Evolutionary conservation across 2,329 filamentous ascomycete genomes (phyloP).

Genomic region (Penicillium sp.): DNA sequence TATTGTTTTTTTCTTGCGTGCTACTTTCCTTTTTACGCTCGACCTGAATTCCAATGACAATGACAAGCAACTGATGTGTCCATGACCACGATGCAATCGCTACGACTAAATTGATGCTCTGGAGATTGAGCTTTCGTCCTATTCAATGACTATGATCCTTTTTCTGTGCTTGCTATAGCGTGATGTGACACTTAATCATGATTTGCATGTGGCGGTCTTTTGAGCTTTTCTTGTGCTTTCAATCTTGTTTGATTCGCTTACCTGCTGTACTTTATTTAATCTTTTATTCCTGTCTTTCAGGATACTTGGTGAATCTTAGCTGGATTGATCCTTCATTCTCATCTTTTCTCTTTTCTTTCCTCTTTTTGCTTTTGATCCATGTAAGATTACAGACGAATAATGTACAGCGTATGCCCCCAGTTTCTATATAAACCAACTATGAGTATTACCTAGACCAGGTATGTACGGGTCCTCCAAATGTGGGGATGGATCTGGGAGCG

Average conservation of each 20-base stretch:
- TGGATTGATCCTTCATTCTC: background rate
- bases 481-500: too few species aligned
- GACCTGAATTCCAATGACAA: background rate
- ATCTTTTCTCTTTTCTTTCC: background rate
- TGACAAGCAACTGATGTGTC: constrained; percentile 12
- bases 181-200: constrained; percentile 15
- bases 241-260: background rate
- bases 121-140: background rate
- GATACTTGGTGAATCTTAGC: too few species aligned
- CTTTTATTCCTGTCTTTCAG: constrained; percentile 3
- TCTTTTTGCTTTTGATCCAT: background rate
- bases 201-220: constrained; percentile 9
- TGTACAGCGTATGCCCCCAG: constrained; percentile 7
- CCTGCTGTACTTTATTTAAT: constrained; percentile 6
- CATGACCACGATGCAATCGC: constrained; percentile 16
- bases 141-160: background rate
- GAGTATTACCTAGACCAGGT: too few species aligned
- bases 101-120: background rate
- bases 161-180: background rate
- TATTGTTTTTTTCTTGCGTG: constrained; percentile 8
- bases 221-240: background rate
- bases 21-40: background rate
- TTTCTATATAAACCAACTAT: too few species aligned
- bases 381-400: constrained; percentile 14
- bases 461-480: background rate